Evolutionary conservation across 2,329 filamentous ascomycete genomes (phyloP).

Genomic region (Periconia digitata): DNA sequence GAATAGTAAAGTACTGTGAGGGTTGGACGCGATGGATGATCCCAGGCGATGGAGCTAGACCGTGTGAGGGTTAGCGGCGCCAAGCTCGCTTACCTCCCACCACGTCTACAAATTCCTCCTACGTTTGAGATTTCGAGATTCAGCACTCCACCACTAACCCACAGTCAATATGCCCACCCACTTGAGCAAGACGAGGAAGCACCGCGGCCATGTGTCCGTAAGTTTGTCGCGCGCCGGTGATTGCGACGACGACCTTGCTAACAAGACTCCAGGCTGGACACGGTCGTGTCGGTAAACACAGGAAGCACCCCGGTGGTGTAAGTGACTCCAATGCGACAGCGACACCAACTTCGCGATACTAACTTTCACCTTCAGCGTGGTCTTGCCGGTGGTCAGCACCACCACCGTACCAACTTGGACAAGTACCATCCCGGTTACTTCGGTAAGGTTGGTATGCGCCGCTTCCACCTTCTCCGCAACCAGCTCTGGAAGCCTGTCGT

Average conservation of each 20-base stretch:
- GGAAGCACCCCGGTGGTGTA: conserved; percentile 73
- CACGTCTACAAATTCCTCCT: background rate
- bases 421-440: conserved; percentile 99
- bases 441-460: conserved; percentile 78
- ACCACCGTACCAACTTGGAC: conserved; percentile 91
- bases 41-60: no score
- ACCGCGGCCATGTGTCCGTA: conserved; percentile 71
- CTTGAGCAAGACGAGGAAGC: conserved; percentile 2
- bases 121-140: background rate
- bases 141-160: background rate
- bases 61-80: background rate
- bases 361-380: conserved; percentile 52
- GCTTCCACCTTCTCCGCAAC: conserved; percentile 87
- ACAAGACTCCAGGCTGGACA: conserved; percentile 91
- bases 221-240: background rate
- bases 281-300: conserved; percentile 98
- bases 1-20: no score
- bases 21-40: no score
- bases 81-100: background rate
- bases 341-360: background rate
- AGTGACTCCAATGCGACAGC: background rate
- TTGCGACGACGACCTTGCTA: background rate
- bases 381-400: conserved; percentile 86
- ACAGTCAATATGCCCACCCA: background rate
- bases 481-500: conserved; percentile 98